Percentiles rank a stretch among this genome's conserved stretches.
These are phyloP conservation scores for Solanum hybrid DNA, from an alignment of 305 asterid genomes.

Conservation along the genomic window DNA sequence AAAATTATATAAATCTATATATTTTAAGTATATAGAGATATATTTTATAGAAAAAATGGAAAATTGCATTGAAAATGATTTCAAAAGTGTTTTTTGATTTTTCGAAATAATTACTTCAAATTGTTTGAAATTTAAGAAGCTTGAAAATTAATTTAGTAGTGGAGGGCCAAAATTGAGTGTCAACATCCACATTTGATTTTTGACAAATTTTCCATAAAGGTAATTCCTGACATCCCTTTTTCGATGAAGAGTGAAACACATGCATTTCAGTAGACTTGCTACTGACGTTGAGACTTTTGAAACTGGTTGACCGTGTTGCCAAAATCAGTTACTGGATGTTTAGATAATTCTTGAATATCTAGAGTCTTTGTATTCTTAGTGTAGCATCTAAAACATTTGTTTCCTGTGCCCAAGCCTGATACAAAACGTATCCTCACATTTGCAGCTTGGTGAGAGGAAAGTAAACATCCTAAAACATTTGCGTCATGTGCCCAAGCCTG, in stretches of 20 bases:
- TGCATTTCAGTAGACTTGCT: neutral
- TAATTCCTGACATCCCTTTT: constrained; percentile 18
- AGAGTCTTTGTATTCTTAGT: neutral
- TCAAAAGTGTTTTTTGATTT: no score
- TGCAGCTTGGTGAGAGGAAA: constrained; percentile 34
- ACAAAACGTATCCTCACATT: constrained; percentile 71
- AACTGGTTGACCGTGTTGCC: no score
- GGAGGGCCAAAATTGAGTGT: no score
- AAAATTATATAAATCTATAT: no score
- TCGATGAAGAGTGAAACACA: neutral
- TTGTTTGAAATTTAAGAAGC: no score
- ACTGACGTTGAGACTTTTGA: neutral
- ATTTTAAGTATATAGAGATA: no score
- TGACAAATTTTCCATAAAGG: constrained; percentile 66
- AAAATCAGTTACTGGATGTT: no score
- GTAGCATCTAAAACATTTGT: neutral
- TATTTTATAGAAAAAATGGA: no score
- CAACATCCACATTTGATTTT: constrained; percentile 66
- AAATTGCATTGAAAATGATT: no score
- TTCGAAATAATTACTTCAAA: no score
- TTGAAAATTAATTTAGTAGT: no score
- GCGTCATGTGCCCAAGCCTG: constrained; percentile 88
- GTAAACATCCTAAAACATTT: constrained; percentile 76
- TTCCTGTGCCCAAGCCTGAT: constrained; percentile 68
- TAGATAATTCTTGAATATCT: no score